A percentile compares a stretch with the other conserved stretches of the same genome.
Conservation (phyloP, 768 basidiomycete genomes). For the Lactifluus echinatus region DNA sequence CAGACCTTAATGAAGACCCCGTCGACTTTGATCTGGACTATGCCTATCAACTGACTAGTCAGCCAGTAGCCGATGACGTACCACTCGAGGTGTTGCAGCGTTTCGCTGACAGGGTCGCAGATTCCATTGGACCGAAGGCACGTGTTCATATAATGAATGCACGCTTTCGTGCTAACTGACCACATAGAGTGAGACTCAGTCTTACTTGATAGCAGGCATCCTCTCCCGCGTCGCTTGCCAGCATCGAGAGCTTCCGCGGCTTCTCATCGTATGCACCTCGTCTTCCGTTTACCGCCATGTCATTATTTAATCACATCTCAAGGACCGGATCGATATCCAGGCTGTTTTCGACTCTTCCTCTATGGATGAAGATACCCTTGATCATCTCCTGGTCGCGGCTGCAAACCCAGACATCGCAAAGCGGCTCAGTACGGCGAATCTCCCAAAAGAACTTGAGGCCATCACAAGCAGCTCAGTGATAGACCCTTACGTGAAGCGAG, state of each 20-base stretch:
- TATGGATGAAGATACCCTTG: conserved; percentile 47
- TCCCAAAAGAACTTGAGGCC: conserved; percentile 35
- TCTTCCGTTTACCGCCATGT: not conserved
- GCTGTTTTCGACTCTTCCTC: conserved; percentile 45
- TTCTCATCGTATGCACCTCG: conserved; percentile 40
- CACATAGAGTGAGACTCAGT: conserved; percentile 42
- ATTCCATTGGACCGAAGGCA: conserved; percentile 51
- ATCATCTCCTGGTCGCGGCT: conserved; percentile 53
- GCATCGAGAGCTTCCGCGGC: conserved; percentile 36
- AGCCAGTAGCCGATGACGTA: conserved; percentile 53
- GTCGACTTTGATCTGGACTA: conserved; percentile 50
- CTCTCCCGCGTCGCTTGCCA: conserved; percentile 61
- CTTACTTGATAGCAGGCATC: conserved; percentile 53
- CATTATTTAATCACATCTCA: conserved; percentile 1
- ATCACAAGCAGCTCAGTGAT: conserved; percentile 32
- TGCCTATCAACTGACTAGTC: conserved; percentile 43
- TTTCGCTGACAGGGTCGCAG: conserved; percentile 50
- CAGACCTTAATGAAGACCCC: conserved; percentile 46
- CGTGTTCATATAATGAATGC: conserved; percentile 14
- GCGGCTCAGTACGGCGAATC: conserved; percentile 35
- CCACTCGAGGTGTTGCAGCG: conserved; percentile 39
- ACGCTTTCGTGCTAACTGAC: not conserved
- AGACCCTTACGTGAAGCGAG: conserved; percentile 35
- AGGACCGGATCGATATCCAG: conserved; percentile 53
- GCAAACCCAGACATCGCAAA: conserved; percentile 58